Evolutionary conservation across 2,329 filamentous ascomycete species (phyloP).

Genomic region (Curvularia sp.): DNA sequence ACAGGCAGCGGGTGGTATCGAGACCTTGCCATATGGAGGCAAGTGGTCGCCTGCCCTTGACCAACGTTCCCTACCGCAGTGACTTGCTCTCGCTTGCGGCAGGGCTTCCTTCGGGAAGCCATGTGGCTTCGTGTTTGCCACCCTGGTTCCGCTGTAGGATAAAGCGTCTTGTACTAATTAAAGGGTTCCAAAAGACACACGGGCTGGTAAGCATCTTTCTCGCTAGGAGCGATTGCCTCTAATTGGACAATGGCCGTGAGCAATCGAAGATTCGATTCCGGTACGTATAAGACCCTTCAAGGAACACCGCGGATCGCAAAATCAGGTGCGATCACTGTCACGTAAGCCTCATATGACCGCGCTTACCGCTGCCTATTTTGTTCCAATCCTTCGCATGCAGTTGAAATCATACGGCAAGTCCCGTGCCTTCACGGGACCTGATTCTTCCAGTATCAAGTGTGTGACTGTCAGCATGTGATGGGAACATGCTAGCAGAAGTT

Average conservation of each 20-base stretch:
- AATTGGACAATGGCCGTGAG: constrained; percentile 4
- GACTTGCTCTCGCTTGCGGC: constrained; percentile 15
- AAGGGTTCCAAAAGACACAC: constrained; percentile 1
- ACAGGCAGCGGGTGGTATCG: constrained; percentile 29
- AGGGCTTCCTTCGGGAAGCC: constrained; percentile 7
- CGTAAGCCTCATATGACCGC: constrained; percentile 34
- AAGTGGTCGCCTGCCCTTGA: constrained; percentile 19
- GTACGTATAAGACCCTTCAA: constrained; percentile 14
- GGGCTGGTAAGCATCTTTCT: neutral
- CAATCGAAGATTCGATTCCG: constrained; percentile 12
- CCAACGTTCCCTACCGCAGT: constrained; percentile 11
- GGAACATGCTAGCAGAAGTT: constrained; percentile 2
- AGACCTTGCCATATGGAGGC: constrained; percentile 39
- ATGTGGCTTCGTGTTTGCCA: constrained; percentile 12
- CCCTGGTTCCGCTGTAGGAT: constrained; percentile 4
- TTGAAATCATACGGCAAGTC: constrained; percentile 15
- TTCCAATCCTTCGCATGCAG: constrained; percentile 21
- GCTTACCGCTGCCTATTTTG: constrained; percentile 17
- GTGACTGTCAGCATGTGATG: constrained; percentile 17
- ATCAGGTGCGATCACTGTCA: constrained; percentile 20
- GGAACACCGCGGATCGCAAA: constrained; percentile 17
- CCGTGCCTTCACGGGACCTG: constrained; percentile 11
- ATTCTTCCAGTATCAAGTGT: constrained; percentile 8
- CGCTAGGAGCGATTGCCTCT: neutral
- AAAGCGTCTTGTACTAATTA: neutral